Conservation (phyloP, 805 yeast genomes). For the Aciculoconidium aculeatum region DNA sequence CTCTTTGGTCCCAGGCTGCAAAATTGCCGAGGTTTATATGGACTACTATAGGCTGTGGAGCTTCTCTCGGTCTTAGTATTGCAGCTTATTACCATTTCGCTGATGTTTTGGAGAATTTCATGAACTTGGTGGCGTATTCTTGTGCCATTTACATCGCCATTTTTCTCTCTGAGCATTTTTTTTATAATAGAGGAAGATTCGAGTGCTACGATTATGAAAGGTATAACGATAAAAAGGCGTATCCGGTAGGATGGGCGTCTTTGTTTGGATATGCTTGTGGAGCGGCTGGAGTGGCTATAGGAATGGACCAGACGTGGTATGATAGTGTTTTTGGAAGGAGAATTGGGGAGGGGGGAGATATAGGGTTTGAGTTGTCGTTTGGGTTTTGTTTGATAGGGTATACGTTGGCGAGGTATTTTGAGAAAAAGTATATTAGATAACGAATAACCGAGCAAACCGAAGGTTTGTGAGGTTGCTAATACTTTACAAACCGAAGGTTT, state of each 20-base stretch:
- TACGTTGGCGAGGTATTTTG: constrained; percentile 55
- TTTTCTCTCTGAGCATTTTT: constrained; percentile 73
- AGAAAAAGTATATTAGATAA: constrained; percentile 58
- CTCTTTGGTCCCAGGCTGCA: constrained; percentile 69
- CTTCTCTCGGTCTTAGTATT: constrained; percentile 79
- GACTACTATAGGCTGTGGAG: constrained; percentile 71
- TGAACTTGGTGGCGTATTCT: constrained; percentile 90
- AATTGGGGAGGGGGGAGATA: constrained; percentile 72
- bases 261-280: constrained; percentile 77
- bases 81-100: constrained; percentile 79
- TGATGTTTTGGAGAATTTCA: constrained; percentile 73
- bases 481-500: no score
- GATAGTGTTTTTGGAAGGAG: constrained; percentile 70
- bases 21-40: constrained; percentile 78
- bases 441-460: no score
- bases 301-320: constrained; percentile 87
- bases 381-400: constrained; percentile 61
- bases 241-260: constrained; percentile 80
- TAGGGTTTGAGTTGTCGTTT: constrained; percentile 76
- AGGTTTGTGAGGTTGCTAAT: no score
- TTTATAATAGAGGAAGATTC: constrained; percentile 61
- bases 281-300: constrained; percentile 77
- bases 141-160: constrained; percentile 79
- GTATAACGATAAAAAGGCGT: constrained; percentile 49
- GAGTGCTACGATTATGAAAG: constrained; percentile 56